phyloP scores from a whole-genome alignment of 2,329 filamentous ascomycete genomes.

The Grosmannia penicillata region DNA sequence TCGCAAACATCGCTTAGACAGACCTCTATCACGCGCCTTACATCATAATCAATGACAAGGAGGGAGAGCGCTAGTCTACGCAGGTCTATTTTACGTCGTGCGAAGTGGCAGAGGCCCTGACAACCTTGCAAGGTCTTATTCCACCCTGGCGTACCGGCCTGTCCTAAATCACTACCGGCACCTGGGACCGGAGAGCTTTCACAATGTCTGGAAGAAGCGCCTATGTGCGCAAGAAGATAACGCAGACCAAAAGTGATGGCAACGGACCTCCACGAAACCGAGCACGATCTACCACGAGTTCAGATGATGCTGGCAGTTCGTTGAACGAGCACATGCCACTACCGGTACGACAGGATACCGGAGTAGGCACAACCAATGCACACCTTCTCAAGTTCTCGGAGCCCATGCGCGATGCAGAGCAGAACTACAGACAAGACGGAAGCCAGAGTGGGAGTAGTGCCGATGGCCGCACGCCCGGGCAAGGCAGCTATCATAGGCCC shows the following conservation, averaged over 20 bases:
- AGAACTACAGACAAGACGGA: slow-evolving; percentile 15
- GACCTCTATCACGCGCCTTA: too few relatives aligned
- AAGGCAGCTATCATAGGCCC: slow-evolving; percentile 15
- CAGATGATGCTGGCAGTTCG: slow-evolving; percentile 24
- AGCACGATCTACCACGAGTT: slow-evolving; percentile 22
- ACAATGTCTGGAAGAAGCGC: slow-evolving; percentile 45
- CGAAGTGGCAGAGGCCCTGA: too few relatives aligned
- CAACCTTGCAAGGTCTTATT: too few relatives aligned
- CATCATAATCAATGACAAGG: too few relatives aligned
- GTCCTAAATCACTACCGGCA: too few relatives aligned
- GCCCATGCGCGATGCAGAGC: slow-evolving; percentile 19
- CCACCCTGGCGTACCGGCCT: too few relatives aligned
- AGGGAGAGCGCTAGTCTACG: too few relatives aligned
- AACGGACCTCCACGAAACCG: slow-evolving; percentile 16
- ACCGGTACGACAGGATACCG: slow-evolving; percentile 22
- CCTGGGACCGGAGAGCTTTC: neutral
- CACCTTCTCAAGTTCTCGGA: slow-evolving; percentile 32
- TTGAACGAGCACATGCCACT: slow-evolving; percentile 22
- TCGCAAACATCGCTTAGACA: too few relatives aligned
- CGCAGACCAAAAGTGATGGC: slow-evolving; percentile 24
- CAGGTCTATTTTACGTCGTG: too few relatives aligned
- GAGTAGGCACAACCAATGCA: slow-evolving; percentile 26
- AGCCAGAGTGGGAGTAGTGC: slow-evolving; percentile 25
- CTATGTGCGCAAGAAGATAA: slow-evolving; percentile 43
- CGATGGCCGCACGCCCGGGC: slow-evolving; percentile 18